Base-by-base conservation (phyloP, 306 rosid species). In the Myrica gale region DNA sequence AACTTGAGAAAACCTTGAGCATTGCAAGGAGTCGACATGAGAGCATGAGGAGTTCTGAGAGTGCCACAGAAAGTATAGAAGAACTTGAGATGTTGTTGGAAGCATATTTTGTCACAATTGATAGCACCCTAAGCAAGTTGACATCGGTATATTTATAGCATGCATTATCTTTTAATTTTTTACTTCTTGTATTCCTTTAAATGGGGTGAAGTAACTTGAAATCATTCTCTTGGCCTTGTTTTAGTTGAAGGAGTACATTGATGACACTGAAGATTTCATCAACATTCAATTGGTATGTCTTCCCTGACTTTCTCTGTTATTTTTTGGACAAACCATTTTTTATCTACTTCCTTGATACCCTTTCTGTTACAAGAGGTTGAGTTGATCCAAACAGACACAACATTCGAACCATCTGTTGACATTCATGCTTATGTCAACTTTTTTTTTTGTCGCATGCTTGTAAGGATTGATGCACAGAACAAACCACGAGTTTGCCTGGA, bases 21-120 rank as follows among this genome's bases (percentile, higher is more conserved):
- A 89, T 89, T 80, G 96, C 97, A 16, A 90, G 99, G 88, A 96
- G 99, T 77, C 88, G 99, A 71, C 93, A 90, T 58, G 98, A 89
- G 81, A 96, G 99, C 84, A 90, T 69, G 86, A 87, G 95, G 81
- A 96, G 99, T 78, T 70, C 90, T 74, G 99, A 92, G 50, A 96
- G 91, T 86, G 51, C 83, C 47, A 89, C 92, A 19, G 97, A 89
- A 80, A 96, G 80, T 78, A 92, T 96, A 86, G 99, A 96, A 74
- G 99, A 96, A 89, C 99, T 96, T 77, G 99, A 96, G 87, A 92
- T 96, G 99, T 83, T 96, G 78, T 89, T 96, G 74, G 99, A 96
- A 87, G 99, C 99, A 71, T 96, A 96, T 76, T 96, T 96, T 82
- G 99, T 96, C 54, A 98, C 92, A 76, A 96, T 96, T 81, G 99